Evolutionary conservation across 1,284 basidiomycete genomes (phyloP).

Genomic region (Cystobasidium sp.): DNA sequence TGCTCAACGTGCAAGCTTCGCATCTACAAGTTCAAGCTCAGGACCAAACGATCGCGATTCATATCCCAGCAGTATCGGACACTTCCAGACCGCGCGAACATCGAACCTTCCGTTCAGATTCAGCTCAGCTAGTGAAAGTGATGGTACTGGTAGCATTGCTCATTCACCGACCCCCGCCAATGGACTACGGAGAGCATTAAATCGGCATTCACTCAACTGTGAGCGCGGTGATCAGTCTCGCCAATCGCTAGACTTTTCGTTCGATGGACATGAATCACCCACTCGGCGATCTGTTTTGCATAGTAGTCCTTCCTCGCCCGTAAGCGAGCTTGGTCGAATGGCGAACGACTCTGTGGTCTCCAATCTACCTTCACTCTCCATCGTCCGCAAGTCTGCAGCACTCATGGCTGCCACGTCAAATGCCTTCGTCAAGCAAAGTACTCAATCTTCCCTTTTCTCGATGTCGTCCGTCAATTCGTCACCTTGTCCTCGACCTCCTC

Average conservation of each 20-base stretch:
- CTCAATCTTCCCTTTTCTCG: constrained; percentile 33
- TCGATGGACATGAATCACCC: constrained; percentile 1
- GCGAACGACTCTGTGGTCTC: constrained; percentile 14
- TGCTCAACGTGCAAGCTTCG: background rate
- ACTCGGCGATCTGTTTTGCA: constrained; percentile 16
- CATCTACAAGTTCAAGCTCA: background rate
- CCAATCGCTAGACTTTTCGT: constrained; percentile 10
- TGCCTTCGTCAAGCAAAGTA: constrained; percentile 41
- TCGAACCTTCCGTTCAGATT: background rate
- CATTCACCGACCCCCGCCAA: constrained; percentile 37
- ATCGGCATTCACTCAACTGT: constrained; percentile 32
- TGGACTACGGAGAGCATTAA: constrained; percentile 21
- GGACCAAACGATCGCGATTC: background rate
- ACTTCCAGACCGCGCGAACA: constrained; percentile 26
- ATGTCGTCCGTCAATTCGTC: constrained; percentile 38
- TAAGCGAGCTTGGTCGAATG: constrained; percentile 23
- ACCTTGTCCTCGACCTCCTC: constrained; percentile 40
- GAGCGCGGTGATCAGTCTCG: constrained; percentile 29
- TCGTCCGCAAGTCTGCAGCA: constrained; percentile 1
- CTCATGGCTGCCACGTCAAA: constrained; percentile 5
- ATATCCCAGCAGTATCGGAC: background rate
- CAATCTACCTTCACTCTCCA: constrained; percentile 6
- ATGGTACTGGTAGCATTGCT: constrained; percentile 23
- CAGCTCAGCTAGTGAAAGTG: constrained; percentile 30
- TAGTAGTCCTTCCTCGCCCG: constrained; percentile 1